These are phyloP conservation scores for Wickerhamomyces chaumierensis DNA, from an alignment of 805 yeast genomes.

Conservation along the genomic window DNA sequence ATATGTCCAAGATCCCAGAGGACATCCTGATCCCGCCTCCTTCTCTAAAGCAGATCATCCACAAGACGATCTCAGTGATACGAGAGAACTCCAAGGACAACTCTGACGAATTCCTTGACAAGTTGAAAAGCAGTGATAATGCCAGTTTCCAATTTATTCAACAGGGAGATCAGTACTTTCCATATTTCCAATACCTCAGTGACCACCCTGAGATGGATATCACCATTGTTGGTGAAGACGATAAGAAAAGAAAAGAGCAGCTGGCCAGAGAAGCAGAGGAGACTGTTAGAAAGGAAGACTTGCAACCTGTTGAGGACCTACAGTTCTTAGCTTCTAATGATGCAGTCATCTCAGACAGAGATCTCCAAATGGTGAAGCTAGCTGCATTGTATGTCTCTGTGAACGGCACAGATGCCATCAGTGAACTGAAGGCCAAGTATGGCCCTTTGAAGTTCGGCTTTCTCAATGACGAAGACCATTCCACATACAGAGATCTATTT, in stretches of 20 bases:
- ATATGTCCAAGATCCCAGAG: not conserved
- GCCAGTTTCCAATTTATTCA: not conserved
- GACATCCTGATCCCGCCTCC: not conserved
- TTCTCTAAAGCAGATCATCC: not conserved
- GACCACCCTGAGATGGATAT: not conserved
- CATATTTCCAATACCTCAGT: not conserved
- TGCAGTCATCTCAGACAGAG: slow-evolving; percentile 40
- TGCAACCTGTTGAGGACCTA: not conserved
- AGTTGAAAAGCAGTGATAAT: not conserved
- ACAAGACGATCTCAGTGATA: not conserved
- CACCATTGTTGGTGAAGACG: not conserved
- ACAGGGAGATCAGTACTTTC: not conserved
- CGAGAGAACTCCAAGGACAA: not conserved
- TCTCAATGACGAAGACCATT: slow-evolving; percentile 30
- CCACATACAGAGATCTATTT: slow-evolving; percentile 49
- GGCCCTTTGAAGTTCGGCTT: slow-evolving; percentile 55
- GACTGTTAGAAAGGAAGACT: not conserved
- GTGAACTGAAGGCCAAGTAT: slow-evolving; percentile 25
- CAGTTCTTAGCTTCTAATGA: not conserved
- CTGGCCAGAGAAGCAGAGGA: not conserved
- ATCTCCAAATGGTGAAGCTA: slow-evolving; percentile 56
- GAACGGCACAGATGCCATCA: slow-evolving; percentile 39
- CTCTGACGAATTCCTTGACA: not conserved
- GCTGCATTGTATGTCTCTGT: slow-evolving; percentile 61
- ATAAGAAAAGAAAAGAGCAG: no score